Evolutionary conservation across 2,329 filamentous ascomycete genomes (phyloP).

Genomic region (Penicillium fuscoglaucum): DNA sequence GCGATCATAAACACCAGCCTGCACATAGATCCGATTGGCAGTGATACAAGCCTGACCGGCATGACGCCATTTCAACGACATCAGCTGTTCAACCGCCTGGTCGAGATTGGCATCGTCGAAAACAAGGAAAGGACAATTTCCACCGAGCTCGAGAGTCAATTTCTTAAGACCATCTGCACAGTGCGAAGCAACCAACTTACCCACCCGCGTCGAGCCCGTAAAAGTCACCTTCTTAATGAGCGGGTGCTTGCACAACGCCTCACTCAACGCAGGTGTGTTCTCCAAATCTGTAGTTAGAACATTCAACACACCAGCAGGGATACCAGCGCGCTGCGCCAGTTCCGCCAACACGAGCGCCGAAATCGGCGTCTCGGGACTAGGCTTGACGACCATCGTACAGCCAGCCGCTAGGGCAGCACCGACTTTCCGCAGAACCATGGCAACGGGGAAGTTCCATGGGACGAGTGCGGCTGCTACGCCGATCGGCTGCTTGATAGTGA

Average conservation of each 20-base stretch:
- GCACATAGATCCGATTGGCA: conserved; percentile 49
- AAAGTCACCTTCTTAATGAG: conserved; percentile 62
- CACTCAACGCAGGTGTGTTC: conserved; percentile 42
- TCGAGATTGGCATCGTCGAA: conserved; percentile 66
- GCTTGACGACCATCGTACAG: conserved; percentile 73
- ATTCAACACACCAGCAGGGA: conserved; percentile 61
- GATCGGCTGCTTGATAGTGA: conserved; percentile 74
- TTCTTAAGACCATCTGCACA: conserved; percentile 64
- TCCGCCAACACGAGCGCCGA: conserved; percentile 55
- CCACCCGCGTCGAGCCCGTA: conserved; percentile 61
- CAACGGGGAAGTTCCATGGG: conserved; percentile 72
- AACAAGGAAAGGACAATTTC: conserved; percentile 65
- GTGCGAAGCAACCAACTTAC: conserved; percentile 61
- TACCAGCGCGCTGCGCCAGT: conserved; percentile 56
- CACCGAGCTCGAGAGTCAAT: conserved; percentile 63
- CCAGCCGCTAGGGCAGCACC: conserved; percentile 69
- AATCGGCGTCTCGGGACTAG: conserved; percentile 66
- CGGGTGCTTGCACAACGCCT: conserved; percentile 57
- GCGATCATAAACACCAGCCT: conserved; percentile 48
- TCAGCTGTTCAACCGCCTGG: conserved; percentile 41
- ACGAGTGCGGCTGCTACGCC: conserved; percentile 68
- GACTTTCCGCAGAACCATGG: conserved; percentile 67
- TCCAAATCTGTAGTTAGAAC: conserved; percentile 56
- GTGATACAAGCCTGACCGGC: conserved; percentile 49
- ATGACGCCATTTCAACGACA: conserved; percentile 46